Base-by-base conservation (phyloP, 2,329 filamentous ascomycete species). In the Rhinocladiella similis region DNA sequence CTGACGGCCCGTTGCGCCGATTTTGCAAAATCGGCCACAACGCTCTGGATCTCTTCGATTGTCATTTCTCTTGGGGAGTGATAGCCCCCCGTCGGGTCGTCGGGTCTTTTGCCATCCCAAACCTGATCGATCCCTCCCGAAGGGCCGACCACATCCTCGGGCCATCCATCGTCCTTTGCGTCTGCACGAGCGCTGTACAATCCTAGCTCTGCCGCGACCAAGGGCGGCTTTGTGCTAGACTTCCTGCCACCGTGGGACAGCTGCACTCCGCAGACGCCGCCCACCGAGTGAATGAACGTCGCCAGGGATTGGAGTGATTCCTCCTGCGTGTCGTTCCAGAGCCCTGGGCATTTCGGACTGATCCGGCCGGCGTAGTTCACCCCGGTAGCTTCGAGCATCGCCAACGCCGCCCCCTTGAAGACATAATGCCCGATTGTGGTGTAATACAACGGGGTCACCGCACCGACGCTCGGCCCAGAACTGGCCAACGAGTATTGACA, bases 251-350 rank as follows among this genome's bases (percentile, higher is more conserved):
- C 90, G 67, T 96, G 91, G 1, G 77, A 89, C 5, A 96, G 79
- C 75, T 96, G 91, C 60, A 96, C 86, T 51, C 83, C 90, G 50
- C 89, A 84, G 63, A 88, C 84, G 68, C 90, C 86, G 68, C 80
- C 81, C 72, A 95, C 91, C 29, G 82, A 84, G 75, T 95, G 90
- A 1, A 87, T 83, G 60, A 91, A 94, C 59, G 94, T 88, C 38
- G 86, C 83, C 47, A 92, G 81, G 58, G 82, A 81, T 68, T 80
- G 82, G 45, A 72, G 35, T 3, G 61, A 62, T 42, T 63, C 65
- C 35, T 72, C 68, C 7, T 73, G 70, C 3, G 56, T 61, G 53
- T 72, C 69, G 13, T 68, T 58, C 65, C 64, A 69, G 16, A 70
- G 46, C 2, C 72, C 70, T 1, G 63, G 29, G 57, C 67, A 63